Evolutionary conservation across 345 rosid genomes (phyloP).

Genomic region (Arabis alpina): DNA sequence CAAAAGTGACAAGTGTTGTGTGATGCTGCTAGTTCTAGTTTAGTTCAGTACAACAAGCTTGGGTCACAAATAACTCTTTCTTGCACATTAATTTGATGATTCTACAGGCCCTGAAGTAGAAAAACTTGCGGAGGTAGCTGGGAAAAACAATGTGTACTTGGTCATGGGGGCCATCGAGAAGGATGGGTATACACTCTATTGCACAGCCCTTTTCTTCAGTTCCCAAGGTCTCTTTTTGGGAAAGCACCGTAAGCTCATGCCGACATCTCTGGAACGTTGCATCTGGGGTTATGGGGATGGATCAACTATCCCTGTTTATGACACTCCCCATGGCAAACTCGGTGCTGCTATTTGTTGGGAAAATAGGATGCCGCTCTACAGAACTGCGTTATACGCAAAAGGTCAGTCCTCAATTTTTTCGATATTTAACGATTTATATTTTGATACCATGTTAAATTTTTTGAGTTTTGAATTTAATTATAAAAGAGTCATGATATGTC

Average conservation of each 20-base stretch:
- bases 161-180: constrained; percentile 93
- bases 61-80: constrained; percentile 5
- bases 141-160: constrained; percentile 67
- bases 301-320: constrained; percentile 82
- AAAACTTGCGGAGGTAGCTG: constrained; percentile 73
- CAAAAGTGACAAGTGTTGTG: too few species aligned
- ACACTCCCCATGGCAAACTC: constrained; percentile 80
- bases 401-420: constrained; percentile 45
- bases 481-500: too few species aligned
- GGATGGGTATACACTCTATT: constrained; percentile 89
- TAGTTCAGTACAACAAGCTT: not conserved
- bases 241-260: constrained; percentile 93
- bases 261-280: constrained; percentile 80
- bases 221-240: constrained; percentile 75
- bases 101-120: constrained; percentile 77
- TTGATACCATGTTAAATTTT: not conserved
- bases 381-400: constrained; percentile 86
- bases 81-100: constrained; percentile 9
- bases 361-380: constrained; percentile 86
- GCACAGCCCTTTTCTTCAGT: constrained; percentile 83
- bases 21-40: constrained; percentile 7
- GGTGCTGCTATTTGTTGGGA: constrained; percentile 98
- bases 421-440: not conserved
- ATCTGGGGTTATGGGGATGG: constrained; percentile 97
- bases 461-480: too few species aligned